These are phyloP conservation scores for Sextonia rubra DNA, from an alignment of 164 flowering plant species.

Conservation along the genomic window DNA sequence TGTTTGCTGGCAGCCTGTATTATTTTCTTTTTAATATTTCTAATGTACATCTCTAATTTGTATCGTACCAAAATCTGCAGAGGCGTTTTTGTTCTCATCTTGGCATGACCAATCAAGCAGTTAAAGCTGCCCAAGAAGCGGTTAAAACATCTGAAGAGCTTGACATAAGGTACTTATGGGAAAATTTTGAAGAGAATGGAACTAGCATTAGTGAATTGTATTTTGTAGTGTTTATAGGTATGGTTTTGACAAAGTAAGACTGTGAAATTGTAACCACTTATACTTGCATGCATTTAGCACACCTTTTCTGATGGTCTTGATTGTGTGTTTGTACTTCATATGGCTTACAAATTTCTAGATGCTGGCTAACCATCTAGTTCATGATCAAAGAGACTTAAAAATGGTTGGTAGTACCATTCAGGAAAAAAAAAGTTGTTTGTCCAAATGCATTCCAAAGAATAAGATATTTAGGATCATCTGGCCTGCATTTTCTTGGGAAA, in stretches of 20 bases:
- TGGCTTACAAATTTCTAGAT: not conserved
- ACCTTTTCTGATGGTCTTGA: not conserved
- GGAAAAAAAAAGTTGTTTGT: too few relatives aligned
- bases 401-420: not conserved
- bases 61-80: constrained; percentile 9
- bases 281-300: not conserved
- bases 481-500: too few relatives aligned
- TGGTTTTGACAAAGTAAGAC: not conserved
- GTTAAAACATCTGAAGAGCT: constrained; percentile 41
- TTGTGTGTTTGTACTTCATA: not conserved
- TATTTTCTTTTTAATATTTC: too few relatives aligned
- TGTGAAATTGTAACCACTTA: too few relatives aligned
- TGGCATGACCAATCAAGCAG: constrained; percentile 33
- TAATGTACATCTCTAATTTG: not conserved
- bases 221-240: not conserved
- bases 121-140: constrained; percentile 51
- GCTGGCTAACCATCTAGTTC: not conserved
- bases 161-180: constrained; percentile 36
- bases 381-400: not conserved
- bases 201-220: not conserved
- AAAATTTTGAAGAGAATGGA: not conserved
- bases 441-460: not conserved
- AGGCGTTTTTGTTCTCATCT: constrained; percentile 42
- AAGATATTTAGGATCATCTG: not conserved
- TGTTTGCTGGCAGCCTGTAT: too few relatives aligned